Base-by-base conservation (phyloP, 1,284 basidiomycete genomes). In the Ustilago trichophora region DNA sequence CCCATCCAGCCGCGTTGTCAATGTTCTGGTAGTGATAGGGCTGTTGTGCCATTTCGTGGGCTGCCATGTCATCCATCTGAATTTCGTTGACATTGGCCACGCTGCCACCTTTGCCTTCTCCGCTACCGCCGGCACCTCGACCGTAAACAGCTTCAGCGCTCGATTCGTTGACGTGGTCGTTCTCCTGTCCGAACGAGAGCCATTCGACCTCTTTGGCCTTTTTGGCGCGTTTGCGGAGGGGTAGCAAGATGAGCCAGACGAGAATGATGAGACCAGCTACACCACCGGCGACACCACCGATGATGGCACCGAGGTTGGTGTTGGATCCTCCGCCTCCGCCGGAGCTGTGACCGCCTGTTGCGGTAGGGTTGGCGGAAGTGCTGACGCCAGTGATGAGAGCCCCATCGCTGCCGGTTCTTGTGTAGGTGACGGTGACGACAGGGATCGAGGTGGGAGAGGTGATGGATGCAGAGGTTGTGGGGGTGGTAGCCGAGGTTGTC, bases 141-240 rank as follows among this genome's bases (percentile, higher is more conserved):
- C 67, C 67, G 35, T 70, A 70, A 32, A 70, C 53, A 4, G 69
- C 69, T 42, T 72, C 69, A 24, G 69, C 69, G 9, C 46, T 52
- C 19, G 34, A 42, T 26, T 72, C 68, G 56, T 74, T 74, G 42
- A 69, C 69, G 40, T 74, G 69, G 37, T 74, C 65, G 33, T 73
- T 74, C 44, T 74, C 72, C 45, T 67, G 56, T 10, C 69, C 69
- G 35, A 74, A 74, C 21, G 67, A 44, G 19, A 74, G 56, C 72
- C 72, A 74, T 33, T 74, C 72, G 32, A 74, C 72, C 38, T 74
- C 70, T 42, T 74, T 72, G 15, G 54, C 52, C 57, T 70, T 67
- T 41, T 56, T 67, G 19, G 62, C 60, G 9, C 69, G 49, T 24
- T 43, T 54, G 26, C 72, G 72, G 31, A 74, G 29, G 3, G 72